Evolutionary conservation across 202 grass and related monocot species (phyloP).

Genomic region (Cymbopogon flexuosus): DNA sequence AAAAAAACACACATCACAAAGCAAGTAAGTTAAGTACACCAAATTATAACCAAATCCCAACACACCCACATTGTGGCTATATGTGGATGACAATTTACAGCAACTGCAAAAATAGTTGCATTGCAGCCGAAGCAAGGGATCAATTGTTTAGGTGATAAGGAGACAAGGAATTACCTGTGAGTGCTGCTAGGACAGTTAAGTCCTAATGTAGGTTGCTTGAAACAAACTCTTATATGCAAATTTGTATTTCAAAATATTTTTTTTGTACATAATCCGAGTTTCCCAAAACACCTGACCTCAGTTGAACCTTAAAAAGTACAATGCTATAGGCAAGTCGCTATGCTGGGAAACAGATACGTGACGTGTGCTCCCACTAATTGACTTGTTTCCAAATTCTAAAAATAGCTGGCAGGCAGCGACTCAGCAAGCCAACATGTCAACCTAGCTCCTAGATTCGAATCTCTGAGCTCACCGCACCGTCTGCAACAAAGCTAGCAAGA

Average conservation of each 20-base stretch:
- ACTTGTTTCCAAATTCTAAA: slow-evolving; percentile 34
- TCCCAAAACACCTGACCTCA: slow-evolving; percentile 18
- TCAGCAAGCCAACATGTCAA: slow-evolving; percentile 8
- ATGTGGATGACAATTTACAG: not conserved
- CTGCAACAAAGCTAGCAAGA: not conserved
- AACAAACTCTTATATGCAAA: not conserved
- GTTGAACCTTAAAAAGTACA: slow-evolving; percentile 4
- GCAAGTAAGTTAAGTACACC: not conserved
- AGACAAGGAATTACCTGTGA: not conserved
- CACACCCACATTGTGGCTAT: not conserved
- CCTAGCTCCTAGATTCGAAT: slow-evolving; percentile 38
- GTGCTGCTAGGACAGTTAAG: not conserved
- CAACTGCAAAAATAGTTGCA: not conserved
- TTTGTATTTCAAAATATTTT: not conserved
- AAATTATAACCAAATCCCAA: not conserved
- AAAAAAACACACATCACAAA: not conserved
- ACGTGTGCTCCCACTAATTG: slow-evolving; percentile 8
- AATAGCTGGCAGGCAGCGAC: slow-evolving; percentile 18
- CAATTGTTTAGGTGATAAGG: not conserved
- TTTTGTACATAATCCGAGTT: slow-evolving; percentile 6
- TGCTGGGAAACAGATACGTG: slow-evolving; percentile 22
- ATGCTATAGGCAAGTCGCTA: not conserved
- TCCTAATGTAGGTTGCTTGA: not conserved
- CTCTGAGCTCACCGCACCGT: slow-evolving; percentile 1
- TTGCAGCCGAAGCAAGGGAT: not conserved